phyloP scores from a whole-genome alignment of 2,329 filamentous ascomycete genomes.

The Aspergillus pseudonomiae region DNA sequence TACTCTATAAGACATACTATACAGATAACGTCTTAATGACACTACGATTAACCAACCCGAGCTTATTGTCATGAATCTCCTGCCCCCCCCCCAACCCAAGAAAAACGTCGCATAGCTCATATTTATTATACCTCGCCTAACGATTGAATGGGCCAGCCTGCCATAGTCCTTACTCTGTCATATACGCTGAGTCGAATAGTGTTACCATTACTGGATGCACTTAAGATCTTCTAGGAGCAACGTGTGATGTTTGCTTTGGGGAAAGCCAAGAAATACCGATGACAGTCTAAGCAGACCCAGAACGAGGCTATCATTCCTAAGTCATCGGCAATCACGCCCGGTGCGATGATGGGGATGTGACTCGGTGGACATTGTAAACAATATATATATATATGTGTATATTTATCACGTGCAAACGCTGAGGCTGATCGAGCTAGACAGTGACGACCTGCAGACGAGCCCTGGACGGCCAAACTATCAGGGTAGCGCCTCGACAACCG shows the following conservation, averaged over 20 bases:
- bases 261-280: conserved; percentile 66
- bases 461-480: conserved; percentile 49
- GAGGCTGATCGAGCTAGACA: conserved; percentile 44
- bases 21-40: conserved; percentile 6
- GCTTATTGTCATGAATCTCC: conserved; percentile 17
- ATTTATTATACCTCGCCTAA: conserved; percentile 63
- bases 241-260: conserved; percentile 52
- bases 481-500: conserved; percentile 25
- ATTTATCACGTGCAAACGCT: conserved; percentile 35
- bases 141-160: conserved; percentile 59
- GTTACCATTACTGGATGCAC: conserved; percentile 55
- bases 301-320: conserved; percentile 54
- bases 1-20: conserved; percentile 14
- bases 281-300: conserved; percentile 57
- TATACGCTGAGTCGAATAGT: conserved; percentile 58
- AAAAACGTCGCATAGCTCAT: conserved; percentile 49
- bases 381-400: too few relatives aligned
- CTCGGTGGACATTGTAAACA: conserved; percentile 29
- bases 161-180: conserved; percentile 58
- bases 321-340: conserved; percentile 58
- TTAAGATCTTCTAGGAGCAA: conserved; percentile 55
- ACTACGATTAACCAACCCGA: conserved; percentile 50
- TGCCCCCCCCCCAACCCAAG: conserved; percentile 39
- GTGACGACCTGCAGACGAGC: conserved; percentile 59
- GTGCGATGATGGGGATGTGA: conserved; percentile 52